These are phyloP conservation scores for Fomitopsis pulvina DNA, from an alignment of 768 basidiomycete species.

Conservation along the genomic window DNA sequence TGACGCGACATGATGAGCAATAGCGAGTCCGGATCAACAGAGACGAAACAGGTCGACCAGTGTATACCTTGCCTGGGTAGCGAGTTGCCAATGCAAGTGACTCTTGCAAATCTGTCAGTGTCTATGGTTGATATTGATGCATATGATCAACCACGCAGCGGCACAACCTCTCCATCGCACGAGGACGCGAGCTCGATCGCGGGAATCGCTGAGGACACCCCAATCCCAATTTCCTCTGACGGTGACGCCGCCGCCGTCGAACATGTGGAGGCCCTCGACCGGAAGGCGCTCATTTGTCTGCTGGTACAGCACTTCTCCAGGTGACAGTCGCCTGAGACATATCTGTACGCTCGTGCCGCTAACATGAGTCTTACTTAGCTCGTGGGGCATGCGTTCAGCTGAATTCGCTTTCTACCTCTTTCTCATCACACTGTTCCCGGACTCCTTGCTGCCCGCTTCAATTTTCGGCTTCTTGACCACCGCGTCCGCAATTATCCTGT, in stretches of 20 bases:
- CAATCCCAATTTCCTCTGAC: too few relatives aligned
- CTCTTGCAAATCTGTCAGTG: too few relatives aligned
- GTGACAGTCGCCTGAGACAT: slow-evolving; percentile 1
- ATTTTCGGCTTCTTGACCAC: slow-evolving; percentile 41
- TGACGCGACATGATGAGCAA: too few relatives aligned
- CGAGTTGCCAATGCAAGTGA: too few relatives aligned
- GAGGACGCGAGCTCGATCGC: not conserved
- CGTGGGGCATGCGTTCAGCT: slow-evolving; percentile 29
- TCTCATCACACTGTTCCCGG: slow-evolving; percentile 34
- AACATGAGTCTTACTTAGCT: slow-evolving; percentile 1
- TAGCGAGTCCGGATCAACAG: too few relatives aligned
- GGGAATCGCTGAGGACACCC: too few relatives aligned
- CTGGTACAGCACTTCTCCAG: slow-evolving; percentile 18
- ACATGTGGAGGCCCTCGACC: slow-evolving; percentile 5
- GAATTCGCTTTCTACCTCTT: slow-evolving; percentile 39
- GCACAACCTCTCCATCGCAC: not conserved
- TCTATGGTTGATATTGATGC: too few relatives aligned
- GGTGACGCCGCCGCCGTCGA: not conserved
- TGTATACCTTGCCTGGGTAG: too few relatives aligned
- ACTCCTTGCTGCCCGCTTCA: slow-evolving; percentile 40
- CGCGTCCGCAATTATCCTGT: slow-evolving; percentile 31
- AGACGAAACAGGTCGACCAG: too few relatives aligned
- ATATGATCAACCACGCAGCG: too few relatives aligned
- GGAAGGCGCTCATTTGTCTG: slow-evolving; percentile 7
- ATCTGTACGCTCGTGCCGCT: not conserved